phyloP scores from a whole-genome alignment of 345 rosid species.

The Ceriops decandra region DNA sequence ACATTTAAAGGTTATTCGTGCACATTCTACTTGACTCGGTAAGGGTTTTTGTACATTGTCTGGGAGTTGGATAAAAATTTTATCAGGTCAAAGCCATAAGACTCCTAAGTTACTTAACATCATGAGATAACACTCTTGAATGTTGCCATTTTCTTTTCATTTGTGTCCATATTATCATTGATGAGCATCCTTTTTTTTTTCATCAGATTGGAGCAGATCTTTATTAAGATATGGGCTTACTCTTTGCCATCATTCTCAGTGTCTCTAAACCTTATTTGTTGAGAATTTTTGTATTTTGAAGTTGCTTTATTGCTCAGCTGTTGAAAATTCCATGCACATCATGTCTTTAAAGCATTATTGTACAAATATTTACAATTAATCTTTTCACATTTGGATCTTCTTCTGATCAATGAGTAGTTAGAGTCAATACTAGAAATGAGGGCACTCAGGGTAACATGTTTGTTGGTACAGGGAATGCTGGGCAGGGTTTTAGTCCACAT shows the following conservation, averaged over 20 bases:
- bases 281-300: background rate
- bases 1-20: too few relatives aligned
- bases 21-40: too few relatives aligned
- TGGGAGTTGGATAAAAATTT: background rate
- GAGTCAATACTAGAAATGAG: too few relatives aligned
- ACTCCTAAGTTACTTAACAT: background rate
- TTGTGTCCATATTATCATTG: background rate
- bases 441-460: constrained; percentile 1
- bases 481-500: constrained; percentile 78
- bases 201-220: background rate
- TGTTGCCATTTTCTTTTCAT: background rate
- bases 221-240: constrained; percentile 1
- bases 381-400: too few relatives aligned
- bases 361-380: background rate
- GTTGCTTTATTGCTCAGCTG: background rate
- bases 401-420: too few relatives aligned
- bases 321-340: background rate
- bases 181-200: too few relatives aligned
- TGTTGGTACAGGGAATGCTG: constrained; percentile 54
- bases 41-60: too few relatives aligned
- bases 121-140: too few relatives aligned
- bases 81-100: constrained; percentile 1
- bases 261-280: background rate
- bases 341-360: background rate
- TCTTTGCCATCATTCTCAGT: background rate